Percentiles rank a stretch among this genome's conserved stretches.
These are phyloP conservation scores for Ceratobasidium sp. DNA, from an alignment of 1,284 basidiomycete genomes.

Conservation along the genomic window DNA sequence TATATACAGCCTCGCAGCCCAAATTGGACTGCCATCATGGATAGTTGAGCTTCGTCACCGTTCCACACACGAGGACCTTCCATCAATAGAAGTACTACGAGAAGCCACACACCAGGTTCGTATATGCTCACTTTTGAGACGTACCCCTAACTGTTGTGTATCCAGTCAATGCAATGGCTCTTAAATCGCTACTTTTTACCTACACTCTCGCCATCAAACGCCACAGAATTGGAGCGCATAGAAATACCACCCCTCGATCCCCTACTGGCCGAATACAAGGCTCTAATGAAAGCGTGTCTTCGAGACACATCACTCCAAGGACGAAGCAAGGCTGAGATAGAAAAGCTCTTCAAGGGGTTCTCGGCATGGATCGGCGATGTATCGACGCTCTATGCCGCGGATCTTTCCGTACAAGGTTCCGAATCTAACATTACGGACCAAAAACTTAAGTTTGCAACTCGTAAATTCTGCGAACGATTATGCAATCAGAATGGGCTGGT, in stretches of 20 bases:
- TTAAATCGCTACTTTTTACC: constrained; percentile 80
- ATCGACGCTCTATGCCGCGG: constrained; percentile 60
- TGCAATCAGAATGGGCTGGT: constrained; percentile 71
- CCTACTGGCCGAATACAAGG: constrained; percentile 71
- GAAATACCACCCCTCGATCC: constrained; percentile 61
- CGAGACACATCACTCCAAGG: constrained; percentile 66
- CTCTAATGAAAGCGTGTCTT: constrained; percentile 62
- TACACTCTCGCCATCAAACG: constrained; percentile 64
- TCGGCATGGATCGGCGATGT: constrained; percentile 76
- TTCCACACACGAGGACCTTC: constrained; percentile 94
- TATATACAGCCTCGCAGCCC: constrained; percentile 84
- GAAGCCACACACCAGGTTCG: constrained; percentile 75
- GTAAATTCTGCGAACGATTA: constrained; percentile 67
- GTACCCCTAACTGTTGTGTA: background rate
- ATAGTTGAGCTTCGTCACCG: constrained; percentile 94
- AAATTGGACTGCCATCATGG: constrained; percentile 84
- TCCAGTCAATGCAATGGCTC: constrained; percentile 76
- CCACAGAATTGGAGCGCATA: constrained; percentile 47
- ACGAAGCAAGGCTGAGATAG: constrained; percentile 59
- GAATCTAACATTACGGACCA: constrained; percentile 48
- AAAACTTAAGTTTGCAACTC: constrained; percentile 63
- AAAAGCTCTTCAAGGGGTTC: constrained; percentile 59
- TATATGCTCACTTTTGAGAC: constrained; percentile 43
- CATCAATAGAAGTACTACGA: constrained; percentile 78
- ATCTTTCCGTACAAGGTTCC: constrained; percentile 46